A percentile compares a stretch with the other conserved stretches of the same genome.
Evolutionary conservation across 192 early-diverging fungal genomes (phyloP).

Genomic region (Mortierella antarctica): DNA sequence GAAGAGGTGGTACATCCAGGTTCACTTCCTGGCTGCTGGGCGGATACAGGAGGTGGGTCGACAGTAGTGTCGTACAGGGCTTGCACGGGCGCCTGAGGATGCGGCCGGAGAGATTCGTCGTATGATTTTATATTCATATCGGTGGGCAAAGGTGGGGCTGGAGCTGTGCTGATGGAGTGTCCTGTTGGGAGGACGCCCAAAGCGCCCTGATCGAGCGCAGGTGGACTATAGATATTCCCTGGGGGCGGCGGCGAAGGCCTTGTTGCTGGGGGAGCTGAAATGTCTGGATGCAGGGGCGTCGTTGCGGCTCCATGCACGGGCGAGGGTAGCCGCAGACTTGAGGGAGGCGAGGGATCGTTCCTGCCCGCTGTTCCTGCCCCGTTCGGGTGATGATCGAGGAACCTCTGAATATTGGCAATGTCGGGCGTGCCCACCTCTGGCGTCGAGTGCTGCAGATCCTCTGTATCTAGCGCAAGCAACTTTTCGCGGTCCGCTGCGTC

Average conservation of each 20-base stretch:
- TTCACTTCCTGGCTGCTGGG: no score
- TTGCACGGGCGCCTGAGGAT: background rate
- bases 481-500: conserved; percentile 21
- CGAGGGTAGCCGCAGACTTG: conserved; percentile 6
- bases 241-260: background rate
- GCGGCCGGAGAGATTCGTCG: background rate
- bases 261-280: conserved; percentile 6
- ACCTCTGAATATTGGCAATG: background rate
- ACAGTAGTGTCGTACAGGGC: background rate
- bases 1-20: background rate
- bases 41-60: background rate
- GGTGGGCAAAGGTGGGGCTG: conserved; percentile 2
- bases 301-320: background rate
- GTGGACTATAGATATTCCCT: conserved; percentile 1
- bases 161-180: background rate
- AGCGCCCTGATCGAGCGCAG: background rate
- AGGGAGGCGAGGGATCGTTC: background rate
- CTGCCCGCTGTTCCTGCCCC: background rate
- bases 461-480: conserved; percentile 11
- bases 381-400: conserved; percentile 2
- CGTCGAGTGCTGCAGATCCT: background rate
- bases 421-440: conserved; percentile 30
- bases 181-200: background rate
- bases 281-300: conserved; percentile 5
- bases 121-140: background rate